Evolutionary conservation across 306 rosid species (phyloP).

Genomic region (Alnus glutinosa): DNA sequence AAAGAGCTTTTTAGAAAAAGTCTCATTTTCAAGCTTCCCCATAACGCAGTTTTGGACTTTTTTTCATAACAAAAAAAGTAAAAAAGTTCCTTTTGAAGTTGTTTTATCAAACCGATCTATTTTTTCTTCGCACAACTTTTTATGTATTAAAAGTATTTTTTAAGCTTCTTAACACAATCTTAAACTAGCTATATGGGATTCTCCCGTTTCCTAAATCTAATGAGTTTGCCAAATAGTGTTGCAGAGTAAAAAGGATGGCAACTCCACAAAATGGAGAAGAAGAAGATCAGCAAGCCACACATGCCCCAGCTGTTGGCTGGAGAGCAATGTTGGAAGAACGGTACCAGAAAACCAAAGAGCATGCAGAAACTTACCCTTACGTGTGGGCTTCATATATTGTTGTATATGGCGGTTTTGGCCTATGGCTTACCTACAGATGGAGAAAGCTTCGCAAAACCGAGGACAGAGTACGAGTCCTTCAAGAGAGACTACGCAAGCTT

Average conservation of each 20-base stretch:
- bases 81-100: too few species aligned
- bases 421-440: constrained; percentile 73
- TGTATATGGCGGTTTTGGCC: constrained; percentile 73
- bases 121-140: too few species aligned
- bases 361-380: constrained; percentile 75
- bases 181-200: not conserved
- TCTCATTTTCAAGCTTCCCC: too few species aligned
- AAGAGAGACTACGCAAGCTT: constrained; percentile 56
- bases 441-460: constrained; percentile 84
- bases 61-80: too few species aligned
- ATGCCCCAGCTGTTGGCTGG: constrained; percentile 34
- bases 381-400: constrained; percentile 84
- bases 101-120: too few species aligned
- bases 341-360: constrained; percentile 57
- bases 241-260: constrained; percentile 26
- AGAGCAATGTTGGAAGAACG: constrained; percentile 45
- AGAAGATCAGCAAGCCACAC: constrained; percentile 38
- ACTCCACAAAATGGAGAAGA: constrained; percentile 39
- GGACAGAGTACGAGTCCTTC: constrained; percentile 60
- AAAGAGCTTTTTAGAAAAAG: too few species aligned
- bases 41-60: too few species aligned
- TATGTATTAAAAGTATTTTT: too few species aligned
- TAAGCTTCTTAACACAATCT: too few species aligned
- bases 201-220: not conserved
- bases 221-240: not conserved